Evolutionary conservation across 2,329 filamentous ascomycete genomes (phyloP).

Genomic region (Cytospora leucostoma): DNA sequence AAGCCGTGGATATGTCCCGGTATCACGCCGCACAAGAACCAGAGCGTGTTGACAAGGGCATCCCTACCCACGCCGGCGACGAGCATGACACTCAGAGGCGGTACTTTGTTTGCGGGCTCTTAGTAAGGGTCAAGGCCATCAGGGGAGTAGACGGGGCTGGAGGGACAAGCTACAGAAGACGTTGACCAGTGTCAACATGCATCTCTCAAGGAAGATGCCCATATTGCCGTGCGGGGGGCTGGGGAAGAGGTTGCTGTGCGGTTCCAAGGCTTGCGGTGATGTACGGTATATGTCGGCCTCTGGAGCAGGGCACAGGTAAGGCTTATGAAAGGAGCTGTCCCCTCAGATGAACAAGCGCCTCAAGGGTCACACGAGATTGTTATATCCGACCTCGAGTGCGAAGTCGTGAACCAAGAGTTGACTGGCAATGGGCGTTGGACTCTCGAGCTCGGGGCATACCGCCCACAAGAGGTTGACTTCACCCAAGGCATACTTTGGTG

Average conservation of each 20-base stretch:
- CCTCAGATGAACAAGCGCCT: not conserved
- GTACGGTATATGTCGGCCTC: not conserved
- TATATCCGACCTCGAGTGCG: not conserved
- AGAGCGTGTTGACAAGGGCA: conserved; percentile 50
- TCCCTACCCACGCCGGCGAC: conserved; percentile 56
- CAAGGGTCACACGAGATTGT: not conserved
- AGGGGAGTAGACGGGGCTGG: not conserved
- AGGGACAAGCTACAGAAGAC: conserved; percentile 9
- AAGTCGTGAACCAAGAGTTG: not conserved
- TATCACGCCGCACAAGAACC: conserved; percentile 26
- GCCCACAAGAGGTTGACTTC: not conserved
- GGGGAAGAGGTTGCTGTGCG: not conserved
- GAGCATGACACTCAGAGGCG: conserved; percentile 24
- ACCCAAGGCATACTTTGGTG: not conserved
- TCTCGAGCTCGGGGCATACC: conserved; percentile 6
- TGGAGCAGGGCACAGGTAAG: not conserved
- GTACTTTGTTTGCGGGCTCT: conserved; percentile 11
- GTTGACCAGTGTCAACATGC: conserved; percentile 19
- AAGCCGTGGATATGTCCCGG: conserved; percentile 27
- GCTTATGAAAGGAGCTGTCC: not conserved
- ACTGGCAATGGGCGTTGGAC: not conserved
- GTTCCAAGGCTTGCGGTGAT: not conserved
- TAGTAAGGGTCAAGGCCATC: not conserved
- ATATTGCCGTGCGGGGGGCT: not conserved
- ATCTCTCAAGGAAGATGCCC: conserved; percentile 20